Evolutionary conservation across 768 basidiomycete genomes (phyloP), one percentile per base, ranked within the genome.

Genomic region (Agaricus sinodeliciosus): DNA sequence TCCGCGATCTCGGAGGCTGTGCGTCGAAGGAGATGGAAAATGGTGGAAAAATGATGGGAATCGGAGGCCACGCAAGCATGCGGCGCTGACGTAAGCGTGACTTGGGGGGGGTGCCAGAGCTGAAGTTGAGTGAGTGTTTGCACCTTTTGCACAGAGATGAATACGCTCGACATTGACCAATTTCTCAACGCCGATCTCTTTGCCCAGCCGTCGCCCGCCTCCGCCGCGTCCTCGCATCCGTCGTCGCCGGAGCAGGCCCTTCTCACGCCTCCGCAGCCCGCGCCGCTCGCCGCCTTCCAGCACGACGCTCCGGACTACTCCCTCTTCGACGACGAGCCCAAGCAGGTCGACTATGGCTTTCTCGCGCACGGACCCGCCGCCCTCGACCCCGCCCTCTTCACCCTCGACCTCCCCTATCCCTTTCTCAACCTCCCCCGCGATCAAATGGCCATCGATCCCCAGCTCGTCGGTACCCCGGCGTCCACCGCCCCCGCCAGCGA

Each of bases 401-500:
- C 51, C 55, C 41, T 55, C 57, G 27, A 52, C 53, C 42, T 36
- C 58, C 57, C 22, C 54, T 53, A 48, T 56, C 59, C 28, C 57
- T 55, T n/a, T 40, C 37, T 16, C 8, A 39, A 39, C 37, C 35
- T 48, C 19, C 26, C 39, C 48, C 31, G 6, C 31, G 31, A 31
- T 31, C 55, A 51, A 49, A 59, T 61, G 49, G 71, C 65, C 43
- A 90, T 91, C 63, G 85, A 91, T 64, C 88, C 89, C 0, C 84
- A 85, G 64, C 81, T 90, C 49, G 83, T 90, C 52, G 82, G 75
- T 37, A 84, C 85, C 0, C 84, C 85, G 3, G 65, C 82, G 22
- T 63, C 68, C 28, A 18, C 61, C 0, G 42, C 44, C 34, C 59
- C 64, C 3, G 71, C 48, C 61, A 59, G 65, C 56, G 69, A 79